Evolutionary conservation across 1,284 basidiomycete species (phyloP).

Genomic region (Papiliotrema terrestris): DNA sequence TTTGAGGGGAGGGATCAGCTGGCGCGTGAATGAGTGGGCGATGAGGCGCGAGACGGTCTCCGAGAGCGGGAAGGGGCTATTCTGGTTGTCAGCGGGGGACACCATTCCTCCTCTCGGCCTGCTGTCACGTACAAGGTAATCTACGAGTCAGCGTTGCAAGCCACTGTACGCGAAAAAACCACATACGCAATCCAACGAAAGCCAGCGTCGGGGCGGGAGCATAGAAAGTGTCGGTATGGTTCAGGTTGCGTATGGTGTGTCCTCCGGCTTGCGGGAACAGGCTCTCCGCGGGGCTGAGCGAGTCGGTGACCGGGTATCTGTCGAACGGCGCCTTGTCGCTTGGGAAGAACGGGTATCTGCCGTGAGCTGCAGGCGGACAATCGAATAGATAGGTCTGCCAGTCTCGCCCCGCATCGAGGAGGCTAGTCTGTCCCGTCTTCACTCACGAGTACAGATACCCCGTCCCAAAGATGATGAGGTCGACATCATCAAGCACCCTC

Average conservation of each 20-base stretch:
- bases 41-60: constrained; percentile 41
- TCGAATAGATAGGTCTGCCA: not conserved
- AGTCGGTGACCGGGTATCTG: constrained; percentile 11
- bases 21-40: constrained; percentile 12
- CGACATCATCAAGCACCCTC: constrained; percentile 19
- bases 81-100: constrained; percentile 22
- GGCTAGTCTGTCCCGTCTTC: no score
- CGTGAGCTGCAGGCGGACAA: not conserved
- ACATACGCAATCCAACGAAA: constrained; percentile 33
- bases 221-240: constrained; percentile 31
- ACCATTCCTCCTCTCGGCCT: not conserved
- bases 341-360: constrained; percentile 37
- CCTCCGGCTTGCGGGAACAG: constrained; percentile 14
- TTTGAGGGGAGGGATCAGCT: constrained; percentile 14
- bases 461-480: constrained; percentile 46
- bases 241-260: constrained; percentile 18
- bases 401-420: no score
- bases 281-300: constrained; percentile 9
- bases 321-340: constrained; percentile 11
- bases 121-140: not conserved
- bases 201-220: constrained; percentile 36
- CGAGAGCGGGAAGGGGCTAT: constrained; percentile 44
- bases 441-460: constrained; percentile 43
- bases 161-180: not conserved
- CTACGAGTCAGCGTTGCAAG: not conserved